Base-by-base conservation (phyloP, 2,329 filamentous ascomycete genomes). In the Ophiocordyceps unilateralis region DNA sequence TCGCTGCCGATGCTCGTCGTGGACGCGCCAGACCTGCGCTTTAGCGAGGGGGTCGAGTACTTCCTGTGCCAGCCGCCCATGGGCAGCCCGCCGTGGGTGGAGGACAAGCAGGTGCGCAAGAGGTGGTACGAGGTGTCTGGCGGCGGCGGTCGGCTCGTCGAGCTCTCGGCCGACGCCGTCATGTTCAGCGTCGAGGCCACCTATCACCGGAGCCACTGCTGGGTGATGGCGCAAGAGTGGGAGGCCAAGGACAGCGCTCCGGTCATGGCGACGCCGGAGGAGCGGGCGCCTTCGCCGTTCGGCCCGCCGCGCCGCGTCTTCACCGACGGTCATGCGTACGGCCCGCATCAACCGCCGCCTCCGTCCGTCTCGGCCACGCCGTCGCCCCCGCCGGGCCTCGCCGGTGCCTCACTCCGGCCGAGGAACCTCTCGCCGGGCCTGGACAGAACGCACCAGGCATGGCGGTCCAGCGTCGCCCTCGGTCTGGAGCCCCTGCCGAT, bases 51-150 rank as follows among this genome's bases (percentile, higher is more conserved):
- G 1, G 81, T 85, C 2, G 84, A 89, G 57, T 86, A 89, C 61
- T 91, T 89, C 64, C 66, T 89, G 23, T 88, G 83, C 58, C 71
- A 85, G 55, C 76, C 82, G 4, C 79, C 83, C 0, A 74, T 82
- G 53, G 80, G 79, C 17, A 78, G 78, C 43, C 68, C 76, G 0
- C 83, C 84, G 1, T 91, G 84, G 84, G 67, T 78, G 43, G 80
- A 81, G 43, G 73, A 74, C 32, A 67, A 69, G 28, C 65, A 75
- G 40, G 71, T 80, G 14, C 72, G 74, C 51, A 78, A 77, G 63
- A 76, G 77, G 53, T 85, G 81, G 81, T 85, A 83, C 58, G 75
- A 81, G 49, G 75, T 83, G 5, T 78, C 82, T 3, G 84, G 81
- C 17, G 69, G 70, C 26, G 69, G 67, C 12, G 68, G 66, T 9